These are phyloP conservation scores for Solanum boliviense DNA, from an alignment of 257 asterid genomes.

Conservation along the genomic window DNA sequence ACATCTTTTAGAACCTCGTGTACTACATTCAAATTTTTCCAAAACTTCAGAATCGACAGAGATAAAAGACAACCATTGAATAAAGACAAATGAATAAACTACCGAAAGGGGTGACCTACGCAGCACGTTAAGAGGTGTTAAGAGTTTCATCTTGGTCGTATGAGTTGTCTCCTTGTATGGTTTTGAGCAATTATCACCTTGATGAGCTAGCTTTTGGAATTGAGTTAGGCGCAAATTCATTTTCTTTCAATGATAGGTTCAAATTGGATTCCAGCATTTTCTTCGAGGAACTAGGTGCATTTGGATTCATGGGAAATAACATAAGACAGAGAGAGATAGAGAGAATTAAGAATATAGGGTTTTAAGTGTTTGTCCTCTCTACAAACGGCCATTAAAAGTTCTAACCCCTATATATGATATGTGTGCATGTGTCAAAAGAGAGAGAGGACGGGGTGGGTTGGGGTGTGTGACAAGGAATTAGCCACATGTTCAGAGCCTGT, in stretches of 20 bases:
- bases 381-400: neutral
- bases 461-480: neutral
- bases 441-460: neutral
- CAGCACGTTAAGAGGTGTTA: neutral
- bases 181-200: neutral
- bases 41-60: neutral
- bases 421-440: neutral
- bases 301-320: neutral
- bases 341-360: neutral
- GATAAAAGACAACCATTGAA: neutral
- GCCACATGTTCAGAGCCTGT: neutral
- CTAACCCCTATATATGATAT: neutral
- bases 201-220: neutral
- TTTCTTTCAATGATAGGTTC: neutral
- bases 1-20: neutral
- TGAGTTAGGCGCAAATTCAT: neutral
- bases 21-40: neutral
- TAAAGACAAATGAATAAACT: neutral
- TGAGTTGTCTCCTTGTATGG: neutral
- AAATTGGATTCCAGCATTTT: neutral
- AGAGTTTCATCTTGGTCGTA: neutral
- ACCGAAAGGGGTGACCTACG: neutral
- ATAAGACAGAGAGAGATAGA: neutral
- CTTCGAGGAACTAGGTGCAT: neutral
- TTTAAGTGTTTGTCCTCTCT: neutral